Percentiles rank a stretch among this genome's conserved stretches.
Evolutionary conservation across 129 eudicot species (phyloP).

Genomic region (Saposhnikovia divaricata): DNA sequence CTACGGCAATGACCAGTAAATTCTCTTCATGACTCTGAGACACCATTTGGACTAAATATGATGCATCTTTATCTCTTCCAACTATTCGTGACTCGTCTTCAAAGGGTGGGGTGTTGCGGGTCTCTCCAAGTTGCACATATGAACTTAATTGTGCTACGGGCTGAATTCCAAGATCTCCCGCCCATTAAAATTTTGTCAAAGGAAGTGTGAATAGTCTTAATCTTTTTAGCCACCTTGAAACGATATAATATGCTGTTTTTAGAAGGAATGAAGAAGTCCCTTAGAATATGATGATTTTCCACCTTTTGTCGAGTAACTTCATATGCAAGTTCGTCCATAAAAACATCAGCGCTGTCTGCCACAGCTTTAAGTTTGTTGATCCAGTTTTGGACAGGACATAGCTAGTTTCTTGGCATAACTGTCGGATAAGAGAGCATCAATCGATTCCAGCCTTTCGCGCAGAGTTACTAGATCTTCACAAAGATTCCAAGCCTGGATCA

Average conservation of each 20-base stretch:
- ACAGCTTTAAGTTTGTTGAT: neutral
- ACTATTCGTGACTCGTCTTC: neutral
- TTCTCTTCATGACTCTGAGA: neutral
- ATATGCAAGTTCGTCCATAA: slow-evolving; percentile 3
- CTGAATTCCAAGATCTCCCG: no score
- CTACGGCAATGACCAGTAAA: slow-evolving; percentile 10
- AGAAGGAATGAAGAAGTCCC: no score
- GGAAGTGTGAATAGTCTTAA: neutral
- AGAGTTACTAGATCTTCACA: neutral
- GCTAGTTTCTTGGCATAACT: neutral
- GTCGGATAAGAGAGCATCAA: neutral
- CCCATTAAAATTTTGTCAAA: slow-evolving; percentile 11
- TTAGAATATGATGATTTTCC: neutral
- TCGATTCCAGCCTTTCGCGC: neutral
- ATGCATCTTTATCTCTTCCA: slow-evolving; percentile 16
- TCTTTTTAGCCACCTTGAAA: neutral
- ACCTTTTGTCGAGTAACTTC: neutral
- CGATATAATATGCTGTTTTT: neutral
- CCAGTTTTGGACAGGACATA: neutral
- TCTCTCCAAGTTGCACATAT: neutral
- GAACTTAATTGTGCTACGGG: neutral
- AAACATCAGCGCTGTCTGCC: neutral
- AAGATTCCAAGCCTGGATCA: neutral
- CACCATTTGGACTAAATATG: neutral
- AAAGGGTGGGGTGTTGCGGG: no score